Evolutionary conservation across 1,284 basidiomycete genomes (phyloP).

Genomic region (Xerocomus minutiporus): DNA sequence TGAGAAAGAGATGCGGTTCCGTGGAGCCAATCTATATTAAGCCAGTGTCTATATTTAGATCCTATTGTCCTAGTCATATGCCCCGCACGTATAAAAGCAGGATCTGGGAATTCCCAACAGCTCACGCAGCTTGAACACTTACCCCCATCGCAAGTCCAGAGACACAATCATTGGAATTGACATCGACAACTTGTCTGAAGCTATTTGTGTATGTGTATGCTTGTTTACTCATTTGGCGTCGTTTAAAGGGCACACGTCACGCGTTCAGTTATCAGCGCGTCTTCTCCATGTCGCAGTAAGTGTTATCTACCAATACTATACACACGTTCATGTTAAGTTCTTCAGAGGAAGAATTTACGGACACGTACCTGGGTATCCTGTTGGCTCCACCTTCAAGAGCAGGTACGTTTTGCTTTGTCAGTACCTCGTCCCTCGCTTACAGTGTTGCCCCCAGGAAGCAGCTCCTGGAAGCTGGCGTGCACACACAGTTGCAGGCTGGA

Average conservation of each 20-base stretch:
- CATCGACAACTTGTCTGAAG: not conserved
- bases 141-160: not conserved
- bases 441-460: slow-evolving; percentile 8
- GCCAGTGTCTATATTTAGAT: slow-evolving; percentile 3
- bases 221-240: slow-evolving; percentile 3
- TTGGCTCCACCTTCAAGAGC: slow-evolving; percentile 8
- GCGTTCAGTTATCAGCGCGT: slow-evolving; percentile 12
- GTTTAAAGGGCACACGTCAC: slow-evolving; percentile 13
- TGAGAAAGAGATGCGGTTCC: slow-evolving; percentile 45
- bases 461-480: slow-evolving; percentile 16
- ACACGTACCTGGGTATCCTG: slow-evolving; percentile 10
- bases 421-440: not conserved
- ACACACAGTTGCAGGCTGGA: slow-evolving; percentile 17
- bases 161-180: too few species aligned
- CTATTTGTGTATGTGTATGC: slow-evolving; percentile 18
- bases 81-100: slow-evolving; percentile 12
- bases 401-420: slow-evolving; percentile 11
- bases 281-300: slow-evolving; percentile 20
- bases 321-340: not conserved
- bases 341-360: slow-evolving; percentile 18
- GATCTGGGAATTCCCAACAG: not conserved
- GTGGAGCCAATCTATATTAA: not conserved
- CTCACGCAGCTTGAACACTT: not conserved
- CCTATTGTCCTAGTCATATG: slow-evolving; percentile 20
- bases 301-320: not conserved